Evolutionary conservation across 768 basidiomycete species (phyloP).

Genomic region (Agaricus subrufescens): DNA sequence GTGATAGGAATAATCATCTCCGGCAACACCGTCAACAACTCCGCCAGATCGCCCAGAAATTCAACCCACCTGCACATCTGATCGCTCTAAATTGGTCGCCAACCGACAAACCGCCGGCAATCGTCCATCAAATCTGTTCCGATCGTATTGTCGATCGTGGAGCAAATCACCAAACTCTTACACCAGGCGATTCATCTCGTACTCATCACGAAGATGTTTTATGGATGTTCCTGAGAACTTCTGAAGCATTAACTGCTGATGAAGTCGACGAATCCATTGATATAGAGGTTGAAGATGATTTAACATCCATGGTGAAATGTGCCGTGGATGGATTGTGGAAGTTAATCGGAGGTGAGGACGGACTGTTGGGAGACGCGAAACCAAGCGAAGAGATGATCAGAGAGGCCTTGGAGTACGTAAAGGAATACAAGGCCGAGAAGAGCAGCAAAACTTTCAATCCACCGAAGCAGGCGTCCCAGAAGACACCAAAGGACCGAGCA

Average conservation of each 20-base stretch:
- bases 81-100: constrained; percentile 78
- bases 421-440: constrained; percentile 26
- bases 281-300: constrained; percentile 41
- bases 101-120: constrained; percentile 49
- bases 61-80: constrained; percentile 57
- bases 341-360: constrained; percentile 19
- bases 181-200: constrained; percentile 37
- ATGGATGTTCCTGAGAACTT: constrained; percentile 65
- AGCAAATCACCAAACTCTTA: constrained; percentile 80
- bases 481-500: constrained; percentile 22
- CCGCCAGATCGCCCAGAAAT: constrained; percentile 44
- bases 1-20: constrained; percentile 79
- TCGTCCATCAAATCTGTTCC: constrained; percentile 69
- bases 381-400: constrained; percentile 55
- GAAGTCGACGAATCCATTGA: constrained; percentile 71
- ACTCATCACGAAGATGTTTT: constrained; percentile 72
- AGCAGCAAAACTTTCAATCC: constrained; percentile 14
- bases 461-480: neutral
- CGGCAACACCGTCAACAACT: constrained; percentile 70
- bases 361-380: constrained; percentile 45
- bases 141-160: constrained; percentile 76
- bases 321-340: constrained; percentile 50
- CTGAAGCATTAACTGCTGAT: constrained; percentile 49
- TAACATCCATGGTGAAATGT: constrained; percentile 49
- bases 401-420: constrained; percentile 45